phyloP scores from a whole-genome alignment of 2,329 filamentous ascomycete species.

The Penicillium decumbens region DNA sequence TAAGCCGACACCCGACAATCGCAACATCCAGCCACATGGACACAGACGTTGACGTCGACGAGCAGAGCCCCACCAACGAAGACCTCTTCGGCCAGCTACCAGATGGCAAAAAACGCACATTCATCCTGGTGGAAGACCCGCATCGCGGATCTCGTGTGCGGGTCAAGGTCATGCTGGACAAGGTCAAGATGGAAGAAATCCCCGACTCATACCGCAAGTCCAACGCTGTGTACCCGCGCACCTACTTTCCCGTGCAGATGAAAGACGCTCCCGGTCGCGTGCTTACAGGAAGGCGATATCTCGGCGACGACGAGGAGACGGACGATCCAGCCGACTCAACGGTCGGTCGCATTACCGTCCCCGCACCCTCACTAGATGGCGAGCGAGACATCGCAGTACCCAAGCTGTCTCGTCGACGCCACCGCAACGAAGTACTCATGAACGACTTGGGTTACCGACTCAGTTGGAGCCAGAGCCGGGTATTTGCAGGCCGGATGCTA shows the following conservation, averaged over 20 bases:
- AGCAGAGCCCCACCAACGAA: constrained; percentile 45
- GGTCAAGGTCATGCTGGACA: constrained; percentile 87
- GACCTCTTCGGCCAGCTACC: constrained; percentile 83
- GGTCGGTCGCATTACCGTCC: constrained; percentile 51
- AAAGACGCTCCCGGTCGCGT: constrained; percentile 70
- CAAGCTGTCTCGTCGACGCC: constrained; percentile 62
- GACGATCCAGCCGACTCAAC: constrained; percentile 35
- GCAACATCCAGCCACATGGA: constrained; percentile 27
- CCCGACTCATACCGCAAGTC: constrained; percentile 89
- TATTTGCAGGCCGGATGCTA: constrained; percentile 78
- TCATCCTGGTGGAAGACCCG: constrained; percentile 89
- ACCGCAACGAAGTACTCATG: constrained; percentile 78
- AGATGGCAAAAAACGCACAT: constrained; percentile 88
- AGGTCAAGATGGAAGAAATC: constrained; percentile 90
- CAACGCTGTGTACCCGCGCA: constrained; percentile 84
- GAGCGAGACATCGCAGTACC: constrained; percentile 72
- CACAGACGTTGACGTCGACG: constrained; percentile 21
- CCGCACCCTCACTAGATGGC: constrained; percentile 61
- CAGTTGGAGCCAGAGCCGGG: constrained; percentile 92
- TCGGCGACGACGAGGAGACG: constrained; percentile 63
- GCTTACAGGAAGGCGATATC: constrained; percentile 69
- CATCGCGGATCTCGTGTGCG: constrained; percentile 75
- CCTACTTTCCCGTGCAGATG: constrained; percentile 92
- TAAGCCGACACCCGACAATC: constrained; percentile 32
- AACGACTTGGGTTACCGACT: constrained; percentile 93